These are phyloP conservation scores for Beauveria brongniartii DNA, from an alignment of 2,329 filamentous ascomycete species.

Conservation along the genomic window DNA sequence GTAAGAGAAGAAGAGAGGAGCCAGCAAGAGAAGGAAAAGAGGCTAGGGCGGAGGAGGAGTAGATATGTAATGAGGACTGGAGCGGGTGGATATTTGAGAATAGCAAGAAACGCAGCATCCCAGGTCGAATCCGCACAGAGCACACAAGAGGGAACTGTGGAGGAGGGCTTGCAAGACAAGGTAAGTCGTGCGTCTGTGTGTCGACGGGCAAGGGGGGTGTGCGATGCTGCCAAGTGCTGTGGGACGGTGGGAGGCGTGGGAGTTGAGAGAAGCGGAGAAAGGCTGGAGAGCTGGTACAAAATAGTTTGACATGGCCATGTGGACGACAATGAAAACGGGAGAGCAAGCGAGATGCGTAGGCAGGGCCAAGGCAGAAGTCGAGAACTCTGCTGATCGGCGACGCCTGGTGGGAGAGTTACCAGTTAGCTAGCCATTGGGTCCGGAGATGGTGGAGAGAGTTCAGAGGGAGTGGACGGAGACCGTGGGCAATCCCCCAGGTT, in stretches of 20 bases:
- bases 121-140: neutral
- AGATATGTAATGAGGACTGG: slow-evolving; percentile 10
- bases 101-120: neutral
- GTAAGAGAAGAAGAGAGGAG: slow-evolving; percentile 2
- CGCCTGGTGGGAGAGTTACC: neutral
- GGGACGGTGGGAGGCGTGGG: neutral
- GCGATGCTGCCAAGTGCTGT: neutral
- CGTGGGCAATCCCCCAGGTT: slow-evolving; percentile 7
- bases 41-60: slow-evolving; percentile 6
- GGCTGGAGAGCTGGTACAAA: neutral
- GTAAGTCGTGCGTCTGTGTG: slow-evolving; percentile 6
- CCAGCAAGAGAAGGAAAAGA: slow-evolving; percentile 3
- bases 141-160: slow-evolving; percentile 4
- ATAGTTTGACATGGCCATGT: neutral
- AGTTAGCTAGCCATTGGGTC: neutral
- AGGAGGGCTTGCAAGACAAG: slow-evolving; percentile 7
- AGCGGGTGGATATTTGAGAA: slow-evolving; percentile 5
- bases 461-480: neutral
- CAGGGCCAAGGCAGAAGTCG: neutral
- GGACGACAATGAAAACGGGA: neutral
- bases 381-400: slow-evolving; percentile 6
- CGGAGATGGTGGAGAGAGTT: neutral
- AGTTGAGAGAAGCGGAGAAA: slow-evolving; percentile 5
- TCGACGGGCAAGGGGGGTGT: slow-evolving; percentile 2
- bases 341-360: neutral